Base-by-base conservation (phyloP, 1,284 basidiomycete species). In the Leccinum fuscescens region DNA sequence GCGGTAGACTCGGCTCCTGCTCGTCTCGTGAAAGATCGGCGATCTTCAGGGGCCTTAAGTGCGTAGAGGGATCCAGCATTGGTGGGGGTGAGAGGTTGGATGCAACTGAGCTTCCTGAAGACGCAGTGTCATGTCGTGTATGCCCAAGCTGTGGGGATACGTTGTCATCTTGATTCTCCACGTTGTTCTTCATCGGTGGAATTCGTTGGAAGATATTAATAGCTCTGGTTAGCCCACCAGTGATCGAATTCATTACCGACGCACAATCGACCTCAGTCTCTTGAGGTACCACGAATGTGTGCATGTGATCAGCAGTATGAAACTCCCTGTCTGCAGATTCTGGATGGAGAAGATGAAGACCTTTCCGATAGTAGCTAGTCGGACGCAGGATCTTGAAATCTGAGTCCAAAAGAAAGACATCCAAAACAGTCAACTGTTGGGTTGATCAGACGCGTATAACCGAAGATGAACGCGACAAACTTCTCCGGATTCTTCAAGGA, bases 341-440 rank as follows among this genome's bases (percentile, higher is more conserved):
- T 62, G 74, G 64, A 61, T 78, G 82, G 11, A 93, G 76, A 29
- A 90, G 78, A 63, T 85, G 84, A 37, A 93, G 76, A 17, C 90
- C 89, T 69, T 92, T 89, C 7, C 91, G 86, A 67, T 91, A 91
- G 66, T 90, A 89, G 11, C 90, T 80, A 65, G 80, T 85, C 3
- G 90, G 90, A 12, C 87, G 82, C 66, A 96, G 88, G 55, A 98
- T 94, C 57, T 83, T 81, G 73, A 99, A 99, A 69, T 96, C 91
- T 2, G 85, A 79, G 72, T 99, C 97, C 62, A 99, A 80, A 42
- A 98, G 79, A 77, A 99, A 98, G 20, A 98, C 94, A 64, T 99
- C 97, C 84, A 93, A 94, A 33, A 98, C 79, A 35, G 82, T 80
- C 4, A 88, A 79, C 88, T 94, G 66, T 2, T 42, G 49, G 35